These are phyloP conservation scores for Nothophytophthora sp. DNA, from an alignment of 352 stramenopile genomes.

Conservation along the genomic window DNA sequence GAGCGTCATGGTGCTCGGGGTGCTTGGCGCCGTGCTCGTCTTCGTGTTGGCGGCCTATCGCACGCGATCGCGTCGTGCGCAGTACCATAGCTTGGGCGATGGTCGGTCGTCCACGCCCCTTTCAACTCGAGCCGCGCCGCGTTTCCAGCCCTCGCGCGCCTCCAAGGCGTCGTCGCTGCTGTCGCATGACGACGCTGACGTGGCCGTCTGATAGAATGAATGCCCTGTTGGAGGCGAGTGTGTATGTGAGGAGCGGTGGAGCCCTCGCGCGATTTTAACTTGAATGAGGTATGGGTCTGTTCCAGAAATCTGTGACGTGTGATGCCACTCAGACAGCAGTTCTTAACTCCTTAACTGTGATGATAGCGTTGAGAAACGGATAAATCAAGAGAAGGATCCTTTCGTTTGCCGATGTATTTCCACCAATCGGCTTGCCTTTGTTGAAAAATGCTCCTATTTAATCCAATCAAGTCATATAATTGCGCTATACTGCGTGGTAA, in stretches of 20 bases:
- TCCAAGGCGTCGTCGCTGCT: not conserved
- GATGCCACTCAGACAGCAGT: no score
- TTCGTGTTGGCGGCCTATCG: slow-evolving; percentile 15
- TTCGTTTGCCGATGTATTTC: no score
- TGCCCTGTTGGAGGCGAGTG: no score
- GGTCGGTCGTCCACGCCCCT: not conserved
- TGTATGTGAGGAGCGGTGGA: not conserved
- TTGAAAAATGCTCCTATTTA: not conserved
- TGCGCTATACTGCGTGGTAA: not conserved
- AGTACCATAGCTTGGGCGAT: slow-evolving; percentile 14
- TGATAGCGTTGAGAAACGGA: no score
- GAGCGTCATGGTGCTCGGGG: slow-evolving; percentile 12
- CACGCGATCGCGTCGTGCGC: slow-evolving; percentile 18
- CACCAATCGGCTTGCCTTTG: no score
- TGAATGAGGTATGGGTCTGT: no score
- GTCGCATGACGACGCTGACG: not conserved
- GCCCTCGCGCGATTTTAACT: no score
- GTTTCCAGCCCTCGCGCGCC: not conserved
- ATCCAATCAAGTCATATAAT: not conserved
- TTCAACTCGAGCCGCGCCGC: not conserved
- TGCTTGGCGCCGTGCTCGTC: slow-evolving; percentile 17
- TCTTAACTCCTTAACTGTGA: no score
- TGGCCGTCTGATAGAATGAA: not conserved
- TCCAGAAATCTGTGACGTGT: no score
- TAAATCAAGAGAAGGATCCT: no score